These are phyloP conservation scores for Hawksworthiomyces lignivorus DNA, from an alignment of 2,329 filamentous ascomycete genomes.

Conservation along the genomic window DNA sequence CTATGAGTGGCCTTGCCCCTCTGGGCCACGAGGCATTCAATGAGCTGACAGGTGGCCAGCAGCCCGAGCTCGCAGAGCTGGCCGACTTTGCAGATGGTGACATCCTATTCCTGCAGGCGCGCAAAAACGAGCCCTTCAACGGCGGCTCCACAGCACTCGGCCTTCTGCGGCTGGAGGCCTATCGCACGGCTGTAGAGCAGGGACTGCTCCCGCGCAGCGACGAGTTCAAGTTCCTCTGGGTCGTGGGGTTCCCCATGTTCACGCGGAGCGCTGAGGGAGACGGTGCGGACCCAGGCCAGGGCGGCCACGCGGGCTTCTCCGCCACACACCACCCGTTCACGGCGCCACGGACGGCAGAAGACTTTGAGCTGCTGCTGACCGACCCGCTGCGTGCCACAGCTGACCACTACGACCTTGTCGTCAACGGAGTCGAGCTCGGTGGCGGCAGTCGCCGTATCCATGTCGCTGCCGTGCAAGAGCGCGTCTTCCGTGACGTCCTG, in stretches of 20 bases:
- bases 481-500: conserved; percentile 75
- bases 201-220: conserved; percentile 41
- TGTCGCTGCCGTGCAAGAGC: conserved; percentile 71
- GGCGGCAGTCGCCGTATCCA: conserved; percentile 93
- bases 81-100: conserved; percentile 58
- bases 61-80: conserved; percentile 24
- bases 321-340: conserved; percentile 97
- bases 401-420: conserved; percentile 91
- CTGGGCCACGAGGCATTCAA: conserved; percentile 67
- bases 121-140: conserved; percentile 53
- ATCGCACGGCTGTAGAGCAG: conserved; percentile 59
- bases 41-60: conserved; percentile 28
- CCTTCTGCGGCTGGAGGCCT: conserved; percentile 61
- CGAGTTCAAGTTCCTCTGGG: conserved; percentile 69
- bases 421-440: conserved; percentile 91
- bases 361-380: conserved; percentile 66
- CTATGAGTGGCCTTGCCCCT: conserved; percentile 67
- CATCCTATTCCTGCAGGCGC: conserved; percentile 73
- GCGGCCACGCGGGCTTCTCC: conserved; percentile 69
- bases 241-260: conserved; percentile 88
- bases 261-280: conserved; percentile 50
- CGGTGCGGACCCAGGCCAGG: conserved; percentile 66
- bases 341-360: conserved; percentile 62
- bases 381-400: conserved; percentile 67
- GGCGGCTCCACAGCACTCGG: conserved; percentile 70